These are phyloP conservation scores for Sporobolus alterniflorus DNA, from an alignment of 202 grass and related monocot genomes.

Conservation along the genomic window DNA sequence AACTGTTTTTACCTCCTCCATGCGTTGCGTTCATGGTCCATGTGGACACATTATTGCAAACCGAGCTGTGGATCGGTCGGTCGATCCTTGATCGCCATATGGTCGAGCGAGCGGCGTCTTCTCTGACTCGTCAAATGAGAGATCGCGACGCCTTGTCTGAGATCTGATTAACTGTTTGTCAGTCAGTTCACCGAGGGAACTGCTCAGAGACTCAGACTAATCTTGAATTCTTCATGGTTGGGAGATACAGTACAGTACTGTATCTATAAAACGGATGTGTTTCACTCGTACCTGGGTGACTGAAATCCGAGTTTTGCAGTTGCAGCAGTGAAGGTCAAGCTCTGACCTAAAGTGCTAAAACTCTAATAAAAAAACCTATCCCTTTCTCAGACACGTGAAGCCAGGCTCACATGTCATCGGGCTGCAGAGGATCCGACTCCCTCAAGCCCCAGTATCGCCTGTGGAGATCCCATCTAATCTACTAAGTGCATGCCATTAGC, in stretches of 20 bases:
- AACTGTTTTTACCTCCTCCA: not conserved
- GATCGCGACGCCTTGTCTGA: not conserved
- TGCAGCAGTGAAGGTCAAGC: not conserved
- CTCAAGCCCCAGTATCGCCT: not conserved
- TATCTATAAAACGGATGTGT: not conserved
- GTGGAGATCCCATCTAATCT: too few relatives aligned
- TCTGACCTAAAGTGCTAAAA: too few relatives aligned
- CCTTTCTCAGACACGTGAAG: not conserved
- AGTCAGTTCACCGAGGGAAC: not conserved
- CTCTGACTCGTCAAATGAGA: not conserved
- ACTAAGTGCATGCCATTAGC: not conserved
- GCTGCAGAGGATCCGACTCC: not conserved
- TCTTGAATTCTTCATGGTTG: not conserved
- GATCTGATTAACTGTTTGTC: not conserved
- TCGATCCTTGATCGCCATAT: conserved; percentile 21
- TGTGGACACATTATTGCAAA: conserved; percentile 41
- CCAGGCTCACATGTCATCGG: conserved; percentile 12
- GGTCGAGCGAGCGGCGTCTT: not conserved
- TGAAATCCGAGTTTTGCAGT: not conserved
- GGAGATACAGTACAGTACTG: too few relatives aligned
- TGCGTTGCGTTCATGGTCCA: not conserved
- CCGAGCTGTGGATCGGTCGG: conserved; percentile 22
- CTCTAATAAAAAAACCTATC: not conserved
- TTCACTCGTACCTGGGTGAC: not conserved
- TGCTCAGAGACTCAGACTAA: not conserved